Percentiles rank a stretch among this genome's conserved stretches.
phyloP scores from a whole-genome alignment of 73 alveolate species.

The Blepharisma stoltei region DNA sequence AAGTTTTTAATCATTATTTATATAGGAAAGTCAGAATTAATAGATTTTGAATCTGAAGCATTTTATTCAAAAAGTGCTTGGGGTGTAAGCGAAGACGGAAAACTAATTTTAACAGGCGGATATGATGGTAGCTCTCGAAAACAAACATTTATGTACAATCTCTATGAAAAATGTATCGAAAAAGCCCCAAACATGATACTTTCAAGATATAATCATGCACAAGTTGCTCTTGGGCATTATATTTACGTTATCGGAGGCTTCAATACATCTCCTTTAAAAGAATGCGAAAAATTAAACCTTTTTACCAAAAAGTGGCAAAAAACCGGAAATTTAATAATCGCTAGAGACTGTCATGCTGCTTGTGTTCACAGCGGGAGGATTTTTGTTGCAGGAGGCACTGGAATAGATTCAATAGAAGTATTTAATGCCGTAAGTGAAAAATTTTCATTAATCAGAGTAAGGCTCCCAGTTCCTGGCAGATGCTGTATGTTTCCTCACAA shows the following conservation, averaged over 20 bases:
- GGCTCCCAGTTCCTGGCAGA: slow-evolving; percentile 14
- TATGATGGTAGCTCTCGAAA: background rate
- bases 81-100: background rate
- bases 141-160: slow-evolving; percentile 1
- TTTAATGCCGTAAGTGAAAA: slow-evolving; percentile 3
- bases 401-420: background rate
- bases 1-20: too few species aligned
- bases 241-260: slow-evolving; percentile 7
- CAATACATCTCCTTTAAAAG: background rate
- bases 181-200: background rate
- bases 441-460: slow-evolving; percentile 9
- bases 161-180: background rate
- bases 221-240: background rate
- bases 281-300: background rate
- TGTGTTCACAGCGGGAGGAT: slow-evolving; percentile 29
- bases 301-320: slow-evolving; percentile 14
- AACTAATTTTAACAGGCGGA: slow-evolving; percentile 10
- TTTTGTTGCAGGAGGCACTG: slow-evolving; percentile 12
- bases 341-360: slow-evolving; percentile 8
- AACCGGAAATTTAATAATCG: slow-evolving; percentile 1
- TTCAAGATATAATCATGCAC: slow-evolving; percentile 22
- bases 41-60: too few species aligned
- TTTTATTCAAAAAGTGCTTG: background rate
- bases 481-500: background rate
- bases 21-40: too few species aligned